Evolutionary conservation across 805 yeast species (phyloP), one percentile per base, ranked within the genome.

Genomic region (Metschnikowia lochheadii): DNA sequence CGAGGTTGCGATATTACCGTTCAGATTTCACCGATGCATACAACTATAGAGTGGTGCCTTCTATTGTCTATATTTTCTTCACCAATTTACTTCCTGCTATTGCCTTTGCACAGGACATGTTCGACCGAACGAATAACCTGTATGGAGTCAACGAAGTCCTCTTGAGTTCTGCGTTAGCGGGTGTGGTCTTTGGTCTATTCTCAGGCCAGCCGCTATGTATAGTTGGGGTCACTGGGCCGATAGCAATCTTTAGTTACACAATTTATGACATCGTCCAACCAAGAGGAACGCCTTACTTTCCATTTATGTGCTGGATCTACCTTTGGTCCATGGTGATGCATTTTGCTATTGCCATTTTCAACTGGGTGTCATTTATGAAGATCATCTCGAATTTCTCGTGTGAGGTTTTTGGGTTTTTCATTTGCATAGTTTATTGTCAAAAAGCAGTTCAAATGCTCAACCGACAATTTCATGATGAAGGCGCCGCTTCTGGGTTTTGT

Each of bases 161-260:
- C 21, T 62, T 94, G 63, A 77, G 94, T 6, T 82, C 91, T 32
- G 96, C 96, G 0, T 67, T 94, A 63, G 97, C 89, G 0, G 97
- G 98, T 0, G 78, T 91, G 5, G 83, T 88, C 1, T 92, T 94
- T 71, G 97, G 98, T 0, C 57, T 87, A 5, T 73, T 91, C 50
- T 77, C 87, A 0, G 98, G 97, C 0, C 96, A 91, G 59, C 99
- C 99, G 0, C 68, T 94, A 26, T 88, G 96, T 60, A 87, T 92
- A 23, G 98, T 94, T 7, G 99, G 99, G 3, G 97, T 92, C 5
- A 94, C 98, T 0, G 99, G 98, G 0, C 99, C 99, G 0, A 85
- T 94, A 14, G 72, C 96, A 1, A 91, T 92, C 53, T 92, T 94
- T 76, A 88, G 88, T 62, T 90, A 89, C 61, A 94, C 98, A 0